Base-by-base conservation (phyloP, 2,329 filamentous ascomycete species). In the Beauveria rudraprayagi region DNA sequence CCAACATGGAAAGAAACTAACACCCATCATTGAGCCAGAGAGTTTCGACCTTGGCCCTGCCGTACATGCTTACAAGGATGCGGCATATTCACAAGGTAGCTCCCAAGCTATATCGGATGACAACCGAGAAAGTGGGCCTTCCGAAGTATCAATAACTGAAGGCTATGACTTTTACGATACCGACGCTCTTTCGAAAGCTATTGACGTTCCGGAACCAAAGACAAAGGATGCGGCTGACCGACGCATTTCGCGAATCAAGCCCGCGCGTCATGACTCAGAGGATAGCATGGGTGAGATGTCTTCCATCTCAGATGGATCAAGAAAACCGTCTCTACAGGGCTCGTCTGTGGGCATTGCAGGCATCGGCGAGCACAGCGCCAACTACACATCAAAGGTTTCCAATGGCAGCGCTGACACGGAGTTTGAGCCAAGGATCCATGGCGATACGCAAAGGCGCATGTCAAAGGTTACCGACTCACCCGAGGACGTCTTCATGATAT, bases 141-240 rank as follows among this genome's bases (percentile, higher is more conserved):
- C 78, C 6, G 77, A 80, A 24, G 65, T 73, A n/a, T 81, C 80
- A 14, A 80, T 76, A 67, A 83, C 80, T 1, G 84, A 86, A 65
- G 84, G 84, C 0, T 87, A 87, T 66, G 84, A 87, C 69, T 87
- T 87, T 67, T 87, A 87, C 67, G 85, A 84, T 66, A 73, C 83
- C 30, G 83, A 84, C n/a, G 79, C 76, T 30, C 70, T 81, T 60
- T 72, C 73, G 54, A 75, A 75, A 50, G 81, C 80, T 7, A 80
- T 85, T 52, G 81, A 85, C 63, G 79, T 84, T 55, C 81, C 78
- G 9, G 66, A 70, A 9, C 69, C 77, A 6, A 75, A 71, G 58
- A 76, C 73, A 65, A 74, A 74, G 59, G 62, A 76, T 73, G 58
- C 43, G 11, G 55, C 40, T 37, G 34, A 64, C 34, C 61, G 24